Percentiles rank a stretch among this genome's conserved stretches.
Conservation (phyloP, 2,329 filamentous ascomycete species). For the Fusarium chaquense region DNA sequence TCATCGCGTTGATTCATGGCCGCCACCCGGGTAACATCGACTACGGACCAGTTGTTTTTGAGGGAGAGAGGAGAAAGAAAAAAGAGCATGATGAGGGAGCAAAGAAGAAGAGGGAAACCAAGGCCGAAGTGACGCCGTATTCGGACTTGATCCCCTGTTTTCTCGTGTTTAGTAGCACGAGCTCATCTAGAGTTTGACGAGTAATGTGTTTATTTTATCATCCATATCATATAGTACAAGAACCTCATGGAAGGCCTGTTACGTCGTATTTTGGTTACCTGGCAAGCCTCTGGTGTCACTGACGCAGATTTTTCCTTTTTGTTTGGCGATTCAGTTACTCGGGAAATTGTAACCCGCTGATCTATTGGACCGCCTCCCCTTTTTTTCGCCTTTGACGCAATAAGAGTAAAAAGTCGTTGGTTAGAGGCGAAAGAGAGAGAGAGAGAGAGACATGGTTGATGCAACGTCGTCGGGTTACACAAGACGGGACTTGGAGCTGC, state of each 20-base stretch:
- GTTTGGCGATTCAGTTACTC: background rate
- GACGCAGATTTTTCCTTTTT: background rate
- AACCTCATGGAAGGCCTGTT: background rate
- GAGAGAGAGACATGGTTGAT: background rate
- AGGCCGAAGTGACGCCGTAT: constrained; percentile 43
- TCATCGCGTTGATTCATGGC: constrained; percentile 10
- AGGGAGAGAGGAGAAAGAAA: background rate
- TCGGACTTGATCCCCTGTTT: constrained; percentile 29
- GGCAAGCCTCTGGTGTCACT: background rate
- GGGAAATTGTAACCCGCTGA: constrained; percentile 5
- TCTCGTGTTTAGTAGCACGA: constrained; percentile 26
- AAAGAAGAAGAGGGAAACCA: constrained; percentile 5
- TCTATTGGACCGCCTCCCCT: background rate
- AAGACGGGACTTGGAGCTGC: constrained; percentile 37
- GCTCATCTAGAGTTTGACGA: constrained; percentile 12
- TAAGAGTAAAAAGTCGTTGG: background rate
- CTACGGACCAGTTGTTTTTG: constrained; percentile 26
- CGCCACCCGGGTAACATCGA: constrained; percentile 27
- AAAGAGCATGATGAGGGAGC: background rate
- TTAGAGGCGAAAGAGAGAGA: background rate
- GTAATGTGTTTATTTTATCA: constrained; percentile 14
- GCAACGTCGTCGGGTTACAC: constrained; percentile 31
- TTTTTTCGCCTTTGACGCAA: background rate
- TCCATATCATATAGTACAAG: constrained; percentile 2
- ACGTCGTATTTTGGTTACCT: too few species aligned